Conservation (phyloP, 192 early-diverging fungal species). For the Phlyctochytrium arcticum region DNA sequence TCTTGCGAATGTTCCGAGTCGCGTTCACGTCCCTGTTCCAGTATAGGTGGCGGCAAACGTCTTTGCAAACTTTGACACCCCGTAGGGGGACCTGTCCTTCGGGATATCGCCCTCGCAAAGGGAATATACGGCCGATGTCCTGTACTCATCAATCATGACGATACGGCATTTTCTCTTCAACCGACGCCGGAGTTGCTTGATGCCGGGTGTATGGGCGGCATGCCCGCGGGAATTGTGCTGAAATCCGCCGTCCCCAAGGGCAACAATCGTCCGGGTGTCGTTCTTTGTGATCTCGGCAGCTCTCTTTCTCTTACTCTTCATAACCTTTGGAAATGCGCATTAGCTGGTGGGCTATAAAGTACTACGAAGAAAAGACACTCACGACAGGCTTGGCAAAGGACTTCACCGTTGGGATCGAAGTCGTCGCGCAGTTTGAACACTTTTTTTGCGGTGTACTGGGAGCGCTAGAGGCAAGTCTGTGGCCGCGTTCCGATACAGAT, state of each 20-base stretch:
- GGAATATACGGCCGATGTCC: too few species aligned
- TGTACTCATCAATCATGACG: background rate
- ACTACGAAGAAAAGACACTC: too few species aligned
- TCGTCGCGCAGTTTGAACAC: too few species aligned
- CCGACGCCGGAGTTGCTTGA: background rate
- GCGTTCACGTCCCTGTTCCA: slow-evolving; percentile 22
- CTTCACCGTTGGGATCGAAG: too few species aligned
- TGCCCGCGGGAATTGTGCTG: slow-evolving; percentile 3
- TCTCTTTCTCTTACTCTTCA: too few species aligned
- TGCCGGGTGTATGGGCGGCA: background rate
- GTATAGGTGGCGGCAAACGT: background rate
- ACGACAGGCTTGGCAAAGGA: too few species aligned
- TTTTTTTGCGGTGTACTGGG: too few species aligned
- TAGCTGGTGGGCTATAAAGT: too few species aligned
- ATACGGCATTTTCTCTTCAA: slow-evolving; percentile 3
- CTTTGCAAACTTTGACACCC: slow-evolving; percentile 15
- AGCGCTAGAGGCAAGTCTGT: too few species aligned
- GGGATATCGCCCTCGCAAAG: slow-evolving; percentile 2
- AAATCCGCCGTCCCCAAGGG: background rate
- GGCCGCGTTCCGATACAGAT: too few species aligned
- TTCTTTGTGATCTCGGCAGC: background rate
- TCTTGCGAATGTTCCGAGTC: slow-evolving; percentile 11
- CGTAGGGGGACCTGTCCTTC: background rate
- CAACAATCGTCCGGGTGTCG: background rate
- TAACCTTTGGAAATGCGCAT: too few species aligned